These are phyloP conservation scores for Tubosaeta sp. DNA, from an alignment of 768 basidiomycete species.

Conservation along the genomic window DNA sequence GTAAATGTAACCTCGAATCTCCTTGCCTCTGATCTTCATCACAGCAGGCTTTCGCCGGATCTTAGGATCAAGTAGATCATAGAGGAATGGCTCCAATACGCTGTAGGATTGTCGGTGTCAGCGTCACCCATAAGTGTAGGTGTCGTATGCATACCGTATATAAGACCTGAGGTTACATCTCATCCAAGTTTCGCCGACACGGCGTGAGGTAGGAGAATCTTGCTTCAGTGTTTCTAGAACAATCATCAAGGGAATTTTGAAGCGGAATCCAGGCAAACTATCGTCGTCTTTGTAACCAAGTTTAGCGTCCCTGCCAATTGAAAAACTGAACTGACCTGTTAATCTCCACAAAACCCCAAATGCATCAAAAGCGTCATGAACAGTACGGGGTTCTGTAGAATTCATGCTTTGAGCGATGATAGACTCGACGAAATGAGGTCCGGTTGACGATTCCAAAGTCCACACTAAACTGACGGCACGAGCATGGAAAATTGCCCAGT, in stretches of 20 bases:
- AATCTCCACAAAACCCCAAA: slow-evolving; percentile 93
- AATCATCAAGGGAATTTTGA: slow-evolving; percentile 84
- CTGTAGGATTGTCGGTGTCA: slow-evolving; percentile 36
- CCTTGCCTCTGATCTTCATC: slow-evolving; percentile 56
- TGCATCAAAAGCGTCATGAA: slow-evolving; percentile 68
- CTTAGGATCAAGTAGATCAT: slow-evolving; percentile 67
- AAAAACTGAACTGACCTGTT: slow-evolving; percentile 50
- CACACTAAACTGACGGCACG: slow-evolving; percentile 82
- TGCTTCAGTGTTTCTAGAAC: slow-evolving; percentile 80
- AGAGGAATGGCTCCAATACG: slow-evolving; percentile 85
- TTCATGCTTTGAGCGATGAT: slow-evolving; percentile 72
- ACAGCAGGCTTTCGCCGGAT: slow-evolving; percentile 50
- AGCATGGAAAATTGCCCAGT: slow-evolving; percentile 69
- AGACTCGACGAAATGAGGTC: slow-evolving; percentile 66
- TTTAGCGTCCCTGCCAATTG: slow-evolving; percentile 2
- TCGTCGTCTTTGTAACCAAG: slow-evolving; percentile 59
- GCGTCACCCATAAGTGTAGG: background rate
- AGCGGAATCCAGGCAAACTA: slow-evolving; percentile 72
- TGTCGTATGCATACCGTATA: slow-evolving; percentile 52
- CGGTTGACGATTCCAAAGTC: slow-evolving; percentile 59
- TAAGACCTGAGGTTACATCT: slow-evolving; percentile 90
- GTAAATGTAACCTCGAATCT: slow-evolving; percentile 66
- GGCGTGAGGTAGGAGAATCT: slow-evolving; percentile 66
- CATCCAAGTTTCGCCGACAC: slow-evolving; percentile 96
- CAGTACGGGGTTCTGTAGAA: slow-evolving; percentile 43